Evolutionary conservation across 1,139 yeast genomes (phyloP).

Genomic region (Taiozyma sp.): DNA sequence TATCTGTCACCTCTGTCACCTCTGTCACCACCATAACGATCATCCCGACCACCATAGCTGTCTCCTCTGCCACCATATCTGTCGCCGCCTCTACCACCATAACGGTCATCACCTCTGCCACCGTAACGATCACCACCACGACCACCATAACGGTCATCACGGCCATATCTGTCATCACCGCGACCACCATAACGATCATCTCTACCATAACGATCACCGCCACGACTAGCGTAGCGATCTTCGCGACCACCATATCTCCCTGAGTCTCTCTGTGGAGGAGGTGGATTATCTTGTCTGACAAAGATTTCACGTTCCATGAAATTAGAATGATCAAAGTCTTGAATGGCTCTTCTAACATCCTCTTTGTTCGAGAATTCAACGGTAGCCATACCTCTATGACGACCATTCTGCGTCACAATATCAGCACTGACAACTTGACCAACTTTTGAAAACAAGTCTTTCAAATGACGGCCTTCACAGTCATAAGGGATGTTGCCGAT

Average conservation of each 20-base stretch:
- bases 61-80: slow-evolving; percentile 10
- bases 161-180: slow-evolving; percentile 11
- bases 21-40: slow-evolving; percentile 6
- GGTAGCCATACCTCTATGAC: slow-evolving; percentile 89
- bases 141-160: slow-evolving; percentile 11
- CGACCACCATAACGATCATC: slow-evolving; percentile 15
- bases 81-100: slow-evolving; percentile 5
- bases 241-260: slow-evolving; percentile 9
- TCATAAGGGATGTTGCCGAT: slow-evolving; percentile 73
- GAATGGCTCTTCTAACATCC: slow-evolving; percentile 74
- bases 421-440: slow-evolving; percentile 85
- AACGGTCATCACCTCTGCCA: slow-evolving; percentile 3
- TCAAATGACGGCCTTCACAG: slow-evolving; percentile 54
- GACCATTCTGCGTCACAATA: slow-evolving; percentile 77
- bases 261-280: slow-evolving; percentile 40
- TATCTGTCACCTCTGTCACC: slow-evolving; percentile 7
- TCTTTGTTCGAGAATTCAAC: slow-evolving; percentile 74
- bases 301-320: slow-evolving; percentile 80
- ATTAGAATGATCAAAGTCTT: slow-evolving; percentile 59
- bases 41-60: slow-evolving; percentile 15
- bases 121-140: slow-evolving; percentile 1
- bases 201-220: slow-evolving; percentile 14
- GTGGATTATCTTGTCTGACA: slow-evolving; percentile 87
- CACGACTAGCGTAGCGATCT: slow-evolving; percentile 11
- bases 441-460: slow-evolving; percentile 52